Conservation (phyloP, 164 flowering plant genomes). For the Liquidambar formosana region DNA sequence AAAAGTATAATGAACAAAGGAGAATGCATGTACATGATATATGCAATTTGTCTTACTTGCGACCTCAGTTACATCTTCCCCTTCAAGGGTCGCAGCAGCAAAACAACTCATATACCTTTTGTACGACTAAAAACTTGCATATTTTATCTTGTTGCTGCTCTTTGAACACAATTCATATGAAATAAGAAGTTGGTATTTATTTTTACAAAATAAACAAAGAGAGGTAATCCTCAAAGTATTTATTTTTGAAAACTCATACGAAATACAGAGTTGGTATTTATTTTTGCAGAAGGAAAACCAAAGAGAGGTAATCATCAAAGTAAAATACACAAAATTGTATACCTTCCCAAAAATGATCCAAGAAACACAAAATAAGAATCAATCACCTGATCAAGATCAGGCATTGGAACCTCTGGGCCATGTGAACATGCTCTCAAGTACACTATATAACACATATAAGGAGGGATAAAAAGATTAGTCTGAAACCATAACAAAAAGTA, state of each 20-base stretch:
- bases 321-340: no score
- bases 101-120: constrained; percentile 54
- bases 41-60: constrained; percentile 31
- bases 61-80: constrained; percentile 45
- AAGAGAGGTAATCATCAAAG: no score
- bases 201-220: neutral
- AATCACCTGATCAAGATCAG: constrained; percentile 29
- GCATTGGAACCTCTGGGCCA: constrained; percentile 16
- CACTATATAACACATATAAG: constrained; percentile 57
- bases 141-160: constrained; percentile 46
- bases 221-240: no score
- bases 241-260: no score
- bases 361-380: constrained; percentile 42
- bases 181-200: no score
- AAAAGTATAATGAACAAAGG: neutral
- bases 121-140: constrained; percentile 51
- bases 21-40: neutral
- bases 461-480: constrained; percentile 2
- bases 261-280: no score
- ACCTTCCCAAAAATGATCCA: constrained; percentile 56
- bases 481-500: neutral
- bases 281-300: no score
- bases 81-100: constrained; percentile 56
- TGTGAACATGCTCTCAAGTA: constrained; percentile 56
- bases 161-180: neutral